These are phyloP conservation scores for Naganishia liquefaciens DNA, from an alignment of 1,284 basidiomycete genomes.

Conservation along the genomic window DNA sequence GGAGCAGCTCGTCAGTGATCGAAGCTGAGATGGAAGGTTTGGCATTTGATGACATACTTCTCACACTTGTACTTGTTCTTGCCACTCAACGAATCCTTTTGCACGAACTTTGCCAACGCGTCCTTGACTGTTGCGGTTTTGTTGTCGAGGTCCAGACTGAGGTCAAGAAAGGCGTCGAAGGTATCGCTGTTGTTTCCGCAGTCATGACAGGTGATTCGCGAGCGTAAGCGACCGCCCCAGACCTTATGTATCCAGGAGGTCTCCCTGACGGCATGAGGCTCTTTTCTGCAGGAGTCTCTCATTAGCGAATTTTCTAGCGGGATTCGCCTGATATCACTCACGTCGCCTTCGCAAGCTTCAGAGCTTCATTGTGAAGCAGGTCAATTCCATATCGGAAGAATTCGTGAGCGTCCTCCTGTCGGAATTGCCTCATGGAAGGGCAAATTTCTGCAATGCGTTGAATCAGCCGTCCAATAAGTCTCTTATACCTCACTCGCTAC, in stretches of 20 bases:
- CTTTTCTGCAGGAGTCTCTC: slow-evolving; percentile 60
- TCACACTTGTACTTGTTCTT: slow-evolving; percentile 98
- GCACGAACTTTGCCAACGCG: slow-evolving; percentile 79
- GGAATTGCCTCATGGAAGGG: slow-evolving; percentile 82
- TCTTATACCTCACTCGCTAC: not conserved
- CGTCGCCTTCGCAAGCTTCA: slow-evolving; percentile 63
- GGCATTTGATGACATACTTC: slow-evolving; percentile 68
- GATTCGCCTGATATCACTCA: slow-evolving; percentile 45
- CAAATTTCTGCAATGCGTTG: slow-evolving; percentile 69
- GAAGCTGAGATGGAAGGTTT: not conserved
- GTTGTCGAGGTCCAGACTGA: slow-evolving; percentile 81
- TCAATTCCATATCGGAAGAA: slow-evolving; percentile 95
- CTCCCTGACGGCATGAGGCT: slow-evolving; percentile 75
- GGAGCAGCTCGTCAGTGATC: slow-evolving; percentile 48
- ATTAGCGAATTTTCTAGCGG: not conserved
- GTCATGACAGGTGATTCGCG: slow-evolving; percentile 82
- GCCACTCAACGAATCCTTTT: slow-evolving; percentile 79
- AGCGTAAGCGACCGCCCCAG: slow-evolving; percentile 89
- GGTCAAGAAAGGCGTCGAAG: slow-evolving; percentile 90
- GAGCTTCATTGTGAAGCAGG: slow-evolving; percentile 80
- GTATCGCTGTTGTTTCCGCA: slow-evolving; percentile 93
- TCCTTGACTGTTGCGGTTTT: slow-evolving; percentile 64
- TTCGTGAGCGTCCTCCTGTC: slow-evolving; percentile 98
- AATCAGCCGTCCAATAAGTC: not conserved
- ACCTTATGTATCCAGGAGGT: slow-evolving; percentile 92